Base-by-base conservation (phyloP, 2,329 filamentous ascomycete genomes). In the Trichoderma sp. region DNA sequence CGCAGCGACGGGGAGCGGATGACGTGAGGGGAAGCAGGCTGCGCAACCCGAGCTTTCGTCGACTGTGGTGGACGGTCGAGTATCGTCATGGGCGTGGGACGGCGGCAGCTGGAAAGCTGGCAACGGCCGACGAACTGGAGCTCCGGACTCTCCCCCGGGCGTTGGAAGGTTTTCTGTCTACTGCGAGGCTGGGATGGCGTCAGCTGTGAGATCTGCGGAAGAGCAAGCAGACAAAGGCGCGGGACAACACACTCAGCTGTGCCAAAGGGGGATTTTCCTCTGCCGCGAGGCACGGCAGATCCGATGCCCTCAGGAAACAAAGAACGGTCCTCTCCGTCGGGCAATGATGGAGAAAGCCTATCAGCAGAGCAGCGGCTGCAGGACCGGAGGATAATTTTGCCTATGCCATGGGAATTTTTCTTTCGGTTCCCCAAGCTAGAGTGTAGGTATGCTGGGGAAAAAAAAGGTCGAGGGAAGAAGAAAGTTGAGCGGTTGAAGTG, bases 401-500 rank as follows among this genome's bases (percentile, higher is more conserved):
- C 30, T 10, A 14, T 10, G 19, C 48, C 28, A 19, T 48, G 34
- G n/a, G 50, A 28, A 48, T 63, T 54, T 54, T 51, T 62, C n/a
- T 43, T n/a, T 43, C 6, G 26, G 43, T 12, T 43, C 24, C 17
- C 26, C 45, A 24, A 50, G 47, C 48, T 54, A 62, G 59, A 62
- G 39, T 26, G 14, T 39, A 39, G 14, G 12, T 39, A 39, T 39
- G 12, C 14, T 12, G 34, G 34, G 21, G 39, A 47, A 61, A 48
- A 61, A 64, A 63, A 64, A 64, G 51, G 63, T 64, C 54, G 63
- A 64, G 63, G 63, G 63, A 44, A 57, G 54, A 45, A 48, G 59
- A 64, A 64, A 44, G 54, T 58, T 39, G 63, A 64, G 63, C 51
- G 63, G 63, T 64, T 41, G 63, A 64, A 54, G 63, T 64, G 63